Base-by-base conservation (phyloP, 2,329 filamentous ascomycete species). In the Fusarium albidum region DNA sequence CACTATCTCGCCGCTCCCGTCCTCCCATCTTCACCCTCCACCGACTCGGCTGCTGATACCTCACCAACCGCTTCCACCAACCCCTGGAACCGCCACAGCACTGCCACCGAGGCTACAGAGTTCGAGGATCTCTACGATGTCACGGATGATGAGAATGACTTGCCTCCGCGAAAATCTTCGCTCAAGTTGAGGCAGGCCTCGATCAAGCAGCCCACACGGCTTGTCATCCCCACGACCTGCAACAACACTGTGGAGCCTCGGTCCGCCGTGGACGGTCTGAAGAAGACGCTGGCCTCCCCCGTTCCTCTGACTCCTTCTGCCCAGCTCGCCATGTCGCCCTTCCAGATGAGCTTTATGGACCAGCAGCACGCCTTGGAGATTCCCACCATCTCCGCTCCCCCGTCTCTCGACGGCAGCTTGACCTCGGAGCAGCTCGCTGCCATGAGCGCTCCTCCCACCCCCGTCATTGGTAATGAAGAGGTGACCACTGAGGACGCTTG, bases 91-190 rank as follows among this genome's bases (percentile, higher is more conserved):
- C 79, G 85, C 64, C 78, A 79, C 65, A 89, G 82, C 77, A 75
- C 80, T 64, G 77, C 82, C 70, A 88, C 88, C 61, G 84, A 85
- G 64, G 81, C 82, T 58, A 90, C 84, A 63, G 88, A 91, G 60
- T 94, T 94, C 66, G 91, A 96, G 73, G 91, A 96, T 66, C 77
- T 96, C 41, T 96, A 96, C 72, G 90, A 95, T 72, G 82, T 91
- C 34, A 92, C 91, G 13, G 92, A 96, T 62, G 86, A 92, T 48
- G 92, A 96, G 64, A 81, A 84, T 9, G 70, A 50, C 27, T 44
- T 63, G 35, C 59, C 67, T 28, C 68, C 56, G 38, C 66, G 66
- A 32, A 65, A 64, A 37, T 57, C 64, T 13, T 68, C 71, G 66
- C 63, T 64, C 71, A 71, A 68, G 79, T 84, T 63, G 74, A 75